Conservation (phyloP, 2,329 filamentous ascomycete genomes). For the Acephala macrosclerotiorum region DNA sequence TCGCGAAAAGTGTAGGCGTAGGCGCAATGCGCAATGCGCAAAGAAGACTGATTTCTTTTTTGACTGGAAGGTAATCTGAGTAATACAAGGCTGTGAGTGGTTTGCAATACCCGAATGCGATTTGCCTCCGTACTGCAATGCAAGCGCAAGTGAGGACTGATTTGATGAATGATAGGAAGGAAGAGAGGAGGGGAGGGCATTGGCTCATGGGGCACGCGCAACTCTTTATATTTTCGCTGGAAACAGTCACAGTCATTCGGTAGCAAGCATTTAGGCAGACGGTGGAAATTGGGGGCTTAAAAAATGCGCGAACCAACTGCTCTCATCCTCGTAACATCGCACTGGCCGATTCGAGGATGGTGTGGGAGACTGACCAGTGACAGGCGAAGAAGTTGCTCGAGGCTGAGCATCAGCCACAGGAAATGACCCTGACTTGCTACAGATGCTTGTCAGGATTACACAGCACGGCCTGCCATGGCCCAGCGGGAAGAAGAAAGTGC, state of each 20-base stretch:
- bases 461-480: constrained; percentile 2
- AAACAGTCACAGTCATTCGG: constrained; percentile 28
- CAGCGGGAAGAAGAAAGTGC: not conserved
- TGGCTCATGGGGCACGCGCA: constrained; percentile 28
- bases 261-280: constrained; percentile 12
- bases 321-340: not conserved
- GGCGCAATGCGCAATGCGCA: constrained; percentile 6
- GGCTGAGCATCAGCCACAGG: constrained; percentile 30
- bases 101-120: constrained; percentile 21
- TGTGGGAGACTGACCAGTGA: constrained; percentile 23
- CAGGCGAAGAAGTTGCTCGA: constrained; percentile 19
- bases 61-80: constrained; percentile 13
- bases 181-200: constrained; percentile 15
- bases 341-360: constrained; percentile 16
- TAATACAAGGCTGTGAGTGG: constrained; percentile 21
- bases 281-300: constrained; percentile 5
- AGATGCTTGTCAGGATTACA: constrained; percentile 17
- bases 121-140: constrained; percentile 18
- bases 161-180: constrained; percentile 27
- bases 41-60: constrained; percentile 5
- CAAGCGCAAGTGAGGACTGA: constrained; percentile 7
- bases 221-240: constrained; percentile 25
- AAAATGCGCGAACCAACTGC: constrained; percentile 11
- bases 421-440: constrained; percentile 13
- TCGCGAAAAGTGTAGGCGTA: constrained; percentile 14